Evolutionary conservation across 2,329 filamentous ascomycete species (phyloP).

Genomic region (Epichloe glyceriae): DNA sequence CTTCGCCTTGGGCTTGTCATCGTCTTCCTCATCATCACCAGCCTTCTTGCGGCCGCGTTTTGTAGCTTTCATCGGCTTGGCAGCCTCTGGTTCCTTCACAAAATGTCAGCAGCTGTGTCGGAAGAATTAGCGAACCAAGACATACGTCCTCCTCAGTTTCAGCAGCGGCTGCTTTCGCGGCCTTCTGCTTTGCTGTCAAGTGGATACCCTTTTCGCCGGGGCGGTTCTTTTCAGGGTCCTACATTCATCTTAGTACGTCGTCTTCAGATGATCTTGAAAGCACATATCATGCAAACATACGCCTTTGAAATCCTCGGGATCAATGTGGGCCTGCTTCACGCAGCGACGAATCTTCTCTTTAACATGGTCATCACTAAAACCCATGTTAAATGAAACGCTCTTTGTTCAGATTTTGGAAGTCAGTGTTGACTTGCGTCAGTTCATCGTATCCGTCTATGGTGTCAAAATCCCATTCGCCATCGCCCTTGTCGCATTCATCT

Average conservation of each 20-base stretch:
- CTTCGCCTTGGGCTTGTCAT: constrained; percentile 22
- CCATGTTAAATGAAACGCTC: not conserved
- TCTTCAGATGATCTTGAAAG: not conserved
- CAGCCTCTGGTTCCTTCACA: constrained; percentile 8
- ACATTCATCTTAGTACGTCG: constrained; percentile 1
- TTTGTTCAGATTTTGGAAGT: not conserved
- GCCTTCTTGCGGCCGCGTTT: constrained; percentile 24
- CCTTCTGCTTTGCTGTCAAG: constrained; percentile 23
- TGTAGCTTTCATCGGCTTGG: constrained; percentile 19
- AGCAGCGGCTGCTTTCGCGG: constrained; percentile 20
- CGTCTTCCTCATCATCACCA: constrained; percentile 18
- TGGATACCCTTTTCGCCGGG: constrained; percentile 55
- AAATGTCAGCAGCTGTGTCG: not conserved
- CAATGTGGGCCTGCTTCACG: constrained; percentile 66
- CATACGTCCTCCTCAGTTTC: constrained; percentile 12
- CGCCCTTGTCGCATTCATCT: constrained; percentile 34
- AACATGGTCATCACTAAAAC: constrained; percentile 39
- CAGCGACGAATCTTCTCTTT: constrained; percentile 64
- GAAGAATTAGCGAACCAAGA: not conserved
- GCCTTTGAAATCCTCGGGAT: constrained; percentile 76
- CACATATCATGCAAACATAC: constrained; percentile 38
- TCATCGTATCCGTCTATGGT: constrained; percentile 74
- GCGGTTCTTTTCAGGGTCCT: constrained; percentile 66
- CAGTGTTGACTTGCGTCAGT: constrained; percentile 32
- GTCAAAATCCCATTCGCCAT: constrained; percentile 45